Percentiles rank a stretch among this genome's conserved stretches.
These are phyloP conservation scores for Schizonepeta tenuifolia DNA, from an alignment of 257 asterid genomes.

Conservation along the genomic window DNA sequence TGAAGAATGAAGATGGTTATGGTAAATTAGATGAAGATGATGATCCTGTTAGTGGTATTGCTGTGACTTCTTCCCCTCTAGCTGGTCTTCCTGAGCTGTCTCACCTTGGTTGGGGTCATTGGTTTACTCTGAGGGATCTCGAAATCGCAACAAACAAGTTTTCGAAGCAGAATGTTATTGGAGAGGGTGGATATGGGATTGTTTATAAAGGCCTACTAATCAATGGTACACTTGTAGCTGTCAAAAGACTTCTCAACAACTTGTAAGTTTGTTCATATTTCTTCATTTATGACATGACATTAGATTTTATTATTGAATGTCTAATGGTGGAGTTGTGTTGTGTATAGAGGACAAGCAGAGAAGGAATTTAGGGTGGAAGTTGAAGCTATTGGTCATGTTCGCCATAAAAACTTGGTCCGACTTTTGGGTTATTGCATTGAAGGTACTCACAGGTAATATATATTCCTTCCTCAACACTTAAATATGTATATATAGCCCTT, in stretches of 20 bases:
- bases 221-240: slow-evolving; percentile 78
- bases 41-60: slow-evolving; percentile 21
- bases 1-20: slow-evolving; percentile 42
- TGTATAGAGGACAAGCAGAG: slow-evolving; percentile 85
- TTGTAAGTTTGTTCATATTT: slow-evolving; percentile 50
- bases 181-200: slow-evolving; percentile 96
- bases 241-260: slow-evolving; percentile 80
- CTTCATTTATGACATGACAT: no score
- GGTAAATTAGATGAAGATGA: background rate
- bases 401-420: slow-evolving; percentile 86
- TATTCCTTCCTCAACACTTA: no score
- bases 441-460: slow-evolving; percentile 80
- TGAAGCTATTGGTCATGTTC: slow-evolving; percentile 89
- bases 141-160: slow-evolving; percentile 66
- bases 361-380: slow-evolving; percentile 91
- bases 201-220: slow-evolving; percentile 69
- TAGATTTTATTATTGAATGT: no score
- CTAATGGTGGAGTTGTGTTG: background rate
- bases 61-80: slow-evolving; percentile 46
- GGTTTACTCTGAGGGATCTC: slow-evolving; percentile 90
- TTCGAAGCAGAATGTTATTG: slow-evolving; percentile 66
- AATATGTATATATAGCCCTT: no score
- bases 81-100: slow-evolving; percentile 79
- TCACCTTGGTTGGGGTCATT: slow-evolving; percentile 94
- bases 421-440: slow-evolving; percentile 89